Evolutionary conservation across 345 rosid genomes (phyloP).

Genomic region (Psidium friedrichsthalianum): DNA sequence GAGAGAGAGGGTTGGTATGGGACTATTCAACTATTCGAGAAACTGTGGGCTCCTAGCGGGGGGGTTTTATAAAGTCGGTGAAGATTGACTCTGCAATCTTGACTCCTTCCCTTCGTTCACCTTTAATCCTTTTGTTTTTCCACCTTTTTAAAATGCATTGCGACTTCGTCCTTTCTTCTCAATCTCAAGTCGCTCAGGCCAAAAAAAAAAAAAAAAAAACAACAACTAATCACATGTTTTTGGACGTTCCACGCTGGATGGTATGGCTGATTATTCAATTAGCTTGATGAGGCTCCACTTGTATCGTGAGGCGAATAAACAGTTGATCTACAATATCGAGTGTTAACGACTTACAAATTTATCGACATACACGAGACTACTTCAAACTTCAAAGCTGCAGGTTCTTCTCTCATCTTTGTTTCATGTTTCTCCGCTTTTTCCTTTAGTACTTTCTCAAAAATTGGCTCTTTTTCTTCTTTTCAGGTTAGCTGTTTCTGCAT

Average conservation of each 20-base stretch:
- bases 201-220: neutral
- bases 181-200: neutral
- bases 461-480: neutral
- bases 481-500: neutral
- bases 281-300: neutral
- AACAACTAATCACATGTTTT: neutral
- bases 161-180: neutral
- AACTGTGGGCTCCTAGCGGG: neutral
- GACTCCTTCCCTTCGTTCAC: neutral
- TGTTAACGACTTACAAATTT: neutral
- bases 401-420: neutral
- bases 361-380: neutral
- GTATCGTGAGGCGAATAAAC: neutral
- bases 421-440: neutral
- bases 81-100: neutral
- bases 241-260: neutral
- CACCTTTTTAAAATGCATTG: neutral
- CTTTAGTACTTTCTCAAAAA: neutral
- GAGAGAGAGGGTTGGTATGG: neutral
- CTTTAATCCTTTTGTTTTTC: neutral
- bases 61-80: neutral
- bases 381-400: neutral
- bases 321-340: neutral
- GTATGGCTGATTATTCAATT: neutral
- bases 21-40: neutral